A percentile compares a stretch with the other conserved stretches of the same genome.
phyloP scores from a whole-genome alignment of 2,329 filamentous ascomycete species.

The Huntiella omanensis region DNA sequence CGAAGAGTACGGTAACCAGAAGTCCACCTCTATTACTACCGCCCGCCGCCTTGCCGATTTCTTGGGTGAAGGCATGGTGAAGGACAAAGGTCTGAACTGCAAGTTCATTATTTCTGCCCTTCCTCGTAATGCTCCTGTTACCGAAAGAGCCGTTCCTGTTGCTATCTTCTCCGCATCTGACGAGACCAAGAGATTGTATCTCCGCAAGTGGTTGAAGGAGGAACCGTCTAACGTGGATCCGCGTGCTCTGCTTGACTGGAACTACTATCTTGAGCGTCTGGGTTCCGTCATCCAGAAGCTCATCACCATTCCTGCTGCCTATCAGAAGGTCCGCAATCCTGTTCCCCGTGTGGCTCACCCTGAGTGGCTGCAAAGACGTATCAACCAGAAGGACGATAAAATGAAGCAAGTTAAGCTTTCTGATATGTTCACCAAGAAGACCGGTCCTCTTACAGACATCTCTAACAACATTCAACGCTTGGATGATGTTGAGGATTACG shows the following conservation, averaged over 20 bases:
- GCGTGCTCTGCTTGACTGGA: constrained; percentile 79
- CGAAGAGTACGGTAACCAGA: constrained; percentile 87
- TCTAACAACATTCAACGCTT: constrained; percentile 37
- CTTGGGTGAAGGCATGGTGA: constrained; percentile 94
- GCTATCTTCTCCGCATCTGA: constrained; percentile 94
- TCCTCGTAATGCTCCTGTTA: constrained; percentile 78
- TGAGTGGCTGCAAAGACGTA: constrained; percentile 87
- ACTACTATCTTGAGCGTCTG: constrained; percentile 89
- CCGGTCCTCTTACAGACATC: constrained; percentile 52
- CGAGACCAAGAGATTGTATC: constrained; percentile 66
- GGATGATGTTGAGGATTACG: constrained; percentile 69
- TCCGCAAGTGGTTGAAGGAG: constrained; percentile 91
- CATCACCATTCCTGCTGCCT: constrained; percentile 90
- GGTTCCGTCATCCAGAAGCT: constrained; percentile 97
- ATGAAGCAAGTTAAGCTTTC: constrained; percentile 99
- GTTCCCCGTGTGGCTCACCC: constrained; percentile 86
- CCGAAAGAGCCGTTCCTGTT: constrained; percentile 82
- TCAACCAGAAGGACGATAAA: constrained; percentile 88
- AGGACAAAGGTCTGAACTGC: constrained; percentile 97
- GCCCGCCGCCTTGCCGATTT: constrained; percentile 91
- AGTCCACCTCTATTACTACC: constrained; percentile 98
- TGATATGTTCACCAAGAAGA: constrained; percentile 58
- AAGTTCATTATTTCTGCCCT: constrained; percentile 94
- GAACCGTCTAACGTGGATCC: constrained; percentile 85
- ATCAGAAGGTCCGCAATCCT: constrained; percentile 88